Evolutionary conservation across 805 yeast species (phyloP).

Genomic region (Candida pini): DNA sequence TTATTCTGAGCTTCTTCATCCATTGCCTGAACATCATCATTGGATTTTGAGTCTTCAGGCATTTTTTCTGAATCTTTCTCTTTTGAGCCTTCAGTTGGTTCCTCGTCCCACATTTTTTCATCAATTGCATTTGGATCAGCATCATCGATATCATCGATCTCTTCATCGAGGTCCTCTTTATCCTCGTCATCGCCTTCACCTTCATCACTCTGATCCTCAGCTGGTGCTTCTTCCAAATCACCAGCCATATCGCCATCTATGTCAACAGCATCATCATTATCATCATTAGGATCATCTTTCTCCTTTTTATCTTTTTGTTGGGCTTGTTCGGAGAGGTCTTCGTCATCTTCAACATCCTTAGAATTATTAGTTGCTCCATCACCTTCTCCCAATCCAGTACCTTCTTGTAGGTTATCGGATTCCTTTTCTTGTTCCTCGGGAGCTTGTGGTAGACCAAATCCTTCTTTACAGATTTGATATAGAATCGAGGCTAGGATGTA

Average conservation of each 20-base stretch:
- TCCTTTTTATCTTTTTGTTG: slow-evolving; percentile 70
- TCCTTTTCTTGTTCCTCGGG: slow-evolving; percentile 60
- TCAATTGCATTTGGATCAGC: slow-evolving; percentile 92
- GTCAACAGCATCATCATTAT: slow-evolving; percentile 83
- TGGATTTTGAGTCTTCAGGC: slow-evolving; percentile 49
- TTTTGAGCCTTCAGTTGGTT: slow-evolving; percentile 66
- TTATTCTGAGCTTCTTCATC: slow-evolving; percentile 35
- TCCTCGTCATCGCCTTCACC: slow-evolving; percentile 48
- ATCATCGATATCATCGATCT: slow-evolving; percentile 82
- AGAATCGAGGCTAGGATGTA: slow-evolving; percentile 53
- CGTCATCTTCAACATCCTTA: slow-evolving; percentile 86
- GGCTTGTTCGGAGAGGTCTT: slow-evolving; percentile 72
- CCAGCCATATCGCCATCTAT: slow-evolving; percentile 98
- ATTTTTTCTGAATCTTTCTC: slow-evolving; percentile 77
- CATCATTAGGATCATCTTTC: slow-evolving; percentile 58
- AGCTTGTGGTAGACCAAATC: slow-evolving; percentile 90
- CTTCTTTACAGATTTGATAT: slow-evolving; percentile 60
- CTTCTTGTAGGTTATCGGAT: slow-evolving; percentile 63
- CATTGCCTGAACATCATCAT: slow-evolving; percentile 46
- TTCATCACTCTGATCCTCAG: slow-evolving; percentile 49
- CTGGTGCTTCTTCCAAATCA: slow-evolving; percentile 72
- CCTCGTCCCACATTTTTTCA: slow-evolving; percentile 98
- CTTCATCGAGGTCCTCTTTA: slow-evolving; percentile 78
- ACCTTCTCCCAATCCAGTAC: slow-evolving; percentile 86
- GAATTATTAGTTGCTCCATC: slow-evolving; percentile 77